Conservation (phyloP, 108 stramenopile genomes). For the Skeletonema potamos region DNA sequence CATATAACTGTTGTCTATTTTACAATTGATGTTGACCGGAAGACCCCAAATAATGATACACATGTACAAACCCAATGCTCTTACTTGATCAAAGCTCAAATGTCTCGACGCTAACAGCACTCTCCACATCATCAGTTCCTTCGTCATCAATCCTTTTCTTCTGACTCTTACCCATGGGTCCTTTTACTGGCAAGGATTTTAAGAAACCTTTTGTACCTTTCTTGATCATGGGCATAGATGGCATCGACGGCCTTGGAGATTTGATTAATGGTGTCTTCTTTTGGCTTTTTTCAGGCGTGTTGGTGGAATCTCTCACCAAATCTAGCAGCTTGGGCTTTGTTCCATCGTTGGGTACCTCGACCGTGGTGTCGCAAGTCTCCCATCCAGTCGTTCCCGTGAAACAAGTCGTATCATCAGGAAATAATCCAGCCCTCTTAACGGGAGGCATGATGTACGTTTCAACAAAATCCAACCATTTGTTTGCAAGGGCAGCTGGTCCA, state of each 20-base stretch:
- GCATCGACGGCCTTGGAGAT: too few species aligned
- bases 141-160: neutral
- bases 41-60: neutral
- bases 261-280: neutral
- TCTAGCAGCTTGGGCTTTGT: neutral
- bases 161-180: neutral
- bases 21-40: too few species aligned
- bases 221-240: neutral
- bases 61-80: neutral
- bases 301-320: neutral
- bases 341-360: neutral
- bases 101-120: neutral
- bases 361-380: neutral
- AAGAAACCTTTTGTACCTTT: neutral
- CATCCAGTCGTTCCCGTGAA: neutral
- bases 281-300: neutral
- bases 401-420: neutral
- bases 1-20: neutral
- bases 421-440: neutral
- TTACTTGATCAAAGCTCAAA: neutral
- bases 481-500: neutral
- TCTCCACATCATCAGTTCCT: too few species aligned
- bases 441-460: neutral
- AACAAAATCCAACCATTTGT: neutral
- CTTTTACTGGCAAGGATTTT: too few species aligned